Evolutionary conservation across 228 moss, liverwort and hornwort species (phyloP).

Genomic region (Sphagnum fallax): DNA sequence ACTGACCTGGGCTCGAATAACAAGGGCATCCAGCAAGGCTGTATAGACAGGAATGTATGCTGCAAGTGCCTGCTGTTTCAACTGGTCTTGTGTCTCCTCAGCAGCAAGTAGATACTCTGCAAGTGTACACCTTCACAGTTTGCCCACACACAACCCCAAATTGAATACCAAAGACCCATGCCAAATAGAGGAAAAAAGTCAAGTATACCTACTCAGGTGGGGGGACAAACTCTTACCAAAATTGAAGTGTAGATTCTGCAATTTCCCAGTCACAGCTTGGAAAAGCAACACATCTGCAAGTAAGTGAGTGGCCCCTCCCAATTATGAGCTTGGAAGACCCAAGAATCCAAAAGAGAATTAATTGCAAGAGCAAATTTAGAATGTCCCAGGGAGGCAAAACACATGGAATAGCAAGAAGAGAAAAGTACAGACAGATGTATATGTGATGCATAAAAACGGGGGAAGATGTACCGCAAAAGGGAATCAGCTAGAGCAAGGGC

Average conservation of each 20-base stretch:
- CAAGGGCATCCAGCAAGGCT: slow-evolving; percentile 75
- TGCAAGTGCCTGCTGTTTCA: slow-evolving; percentile 44
- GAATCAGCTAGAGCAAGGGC: slow-evolving; percentile 78
- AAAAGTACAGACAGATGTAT: background rate
- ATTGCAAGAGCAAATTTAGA: background rate
- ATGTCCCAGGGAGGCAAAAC: background rate
- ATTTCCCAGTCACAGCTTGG: slow-evolving; percentile 86
- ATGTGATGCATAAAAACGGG: background rate
- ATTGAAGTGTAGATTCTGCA: slow-evolving; percentile 85
- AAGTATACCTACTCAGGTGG: background rate
- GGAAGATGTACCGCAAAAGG: slow-evolving; percentile 52
- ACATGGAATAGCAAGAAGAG: too few species aligned
- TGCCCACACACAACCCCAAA: background rate
- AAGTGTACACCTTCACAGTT: slow-evolving; percentile 66
- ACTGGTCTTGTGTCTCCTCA: slow-evolving; percentile 43
- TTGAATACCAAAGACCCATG: background rate
- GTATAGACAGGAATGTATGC: slow-evolving; percentile 71
- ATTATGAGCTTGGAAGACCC: too few species aligned
- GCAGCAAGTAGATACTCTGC: slow-evolving; percentile 65
- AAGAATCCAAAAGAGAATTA: too few species aligned
- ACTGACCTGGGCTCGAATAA: slow-evolving; percentile 79
- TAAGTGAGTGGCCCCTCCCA: background rate
- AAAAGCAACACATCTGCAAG: slow-evolving; percentile 73
- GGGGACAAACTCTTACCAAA: slow-evolving; percentile 51
- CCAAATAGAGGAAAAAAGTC: background rate